These are phyloP conservation scores for Lecanicillium sp. DNA, from an alignment of 2,329 filamentous ascomycete species.

Conservation along the genomic window DNA sequence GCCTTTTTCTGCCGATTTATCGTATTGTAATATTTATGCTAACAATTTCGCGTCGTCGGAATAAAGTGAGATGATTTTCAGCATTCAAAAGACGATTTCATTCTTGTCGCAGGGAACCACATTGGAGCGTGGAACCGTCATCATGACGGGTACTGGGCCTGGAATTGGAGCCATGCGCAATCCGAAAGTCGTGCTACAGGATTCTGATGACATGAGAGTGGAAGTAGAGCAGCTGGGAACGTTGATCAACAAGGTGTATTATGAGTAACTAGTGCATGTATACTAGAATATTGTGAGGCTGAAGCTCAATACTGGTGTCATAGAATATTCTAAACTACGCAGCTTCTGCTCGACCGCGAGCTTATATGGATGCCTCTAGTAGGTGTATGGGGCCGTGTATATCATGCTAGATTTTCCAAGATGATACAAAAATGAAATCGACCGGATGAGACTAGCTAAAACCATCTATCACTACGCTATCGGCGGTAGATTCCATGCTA, in stretches of 20 bases:
- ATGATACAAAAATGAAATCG: too few relatives aligned
- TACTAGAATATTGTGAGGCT: not conserved
- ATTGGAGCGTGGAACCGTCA: constrained; percentile 50
- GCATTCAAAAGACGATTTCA: constrained; percentile 45
- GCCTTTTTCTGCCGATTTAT: not conserved
- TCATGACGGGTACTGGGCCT: constrained; percentile 53
- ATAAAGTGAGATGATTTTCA: constrained; percentile 46
- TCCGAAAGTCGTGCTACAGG: constrained; percentile 27
- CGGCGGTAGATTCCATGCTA: too few relatives aligned
- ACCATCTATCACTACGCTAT: too few relatives aligned
- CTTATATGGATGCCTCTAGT: too few relatives aligned
- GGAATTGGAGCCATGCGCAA: constrained; percentile 33
- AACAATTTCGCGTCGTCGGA: too few relatives aligned
- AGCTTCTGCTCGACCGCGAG: too few relatives aligned
- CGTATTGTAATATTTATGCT: not conserved
- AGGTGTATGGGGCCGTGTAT: too few relatives aligned
- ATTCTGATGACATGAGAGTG: constrained; percentile 30
- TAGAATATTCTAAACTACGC: too few relatives aligned
- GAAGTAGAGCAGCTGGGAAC: constrained; percentile 29
- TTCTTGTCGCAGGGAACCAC: constrained; percentile 54
- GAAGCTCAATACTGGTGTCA: not conserved
- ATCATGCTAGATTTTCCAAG: too few relatives aligned
- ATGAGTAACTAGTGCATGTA: constrained; percentile 17
- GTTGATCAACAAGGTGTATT: constrained; percentile 27
- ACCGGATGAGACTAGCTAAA: too few relatives aligned